Evolutionary conservation across 345 rosid species (phyloP).

Genomic region (Eucalyptus marginata): DNA sequence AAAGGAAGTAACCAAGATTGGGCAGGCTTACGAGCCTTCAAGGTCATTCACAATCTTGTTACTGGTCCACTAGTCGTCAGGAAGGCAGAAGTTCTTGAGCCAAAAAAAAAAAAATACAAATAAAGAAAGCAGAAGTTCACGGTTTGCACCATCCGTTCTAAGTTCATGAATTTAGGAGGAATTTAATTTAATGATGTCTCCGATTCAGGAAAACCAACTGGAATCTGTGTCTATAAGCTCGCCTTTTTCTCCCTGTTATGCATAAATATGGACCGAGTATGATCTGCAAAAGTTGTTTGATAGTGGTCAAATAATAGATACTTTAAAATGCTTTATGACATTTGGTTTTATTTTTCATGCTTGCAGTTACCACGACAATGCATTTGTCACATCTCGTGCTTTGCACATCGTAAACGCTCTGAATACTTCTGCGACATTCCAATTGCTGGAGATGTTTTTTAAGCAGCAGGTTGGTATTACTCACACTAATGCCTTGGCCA

Average conservation of each 20-base stretch:
- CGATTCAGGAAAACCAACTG: neutral
- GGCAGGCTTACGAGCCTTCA: neutral
- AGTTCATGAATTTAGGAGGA: neutral
- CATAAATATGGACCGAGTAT: neutral
- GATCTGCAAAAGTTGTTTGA: neutral
- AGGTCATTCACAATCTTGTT: neutral
- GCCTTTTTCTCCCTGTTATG: neutral
- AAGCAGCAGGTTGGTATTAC: constrained; percentile 47
- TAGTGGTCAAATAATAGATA: neutral
- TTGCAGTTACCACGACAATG: constrained; percentile 85
- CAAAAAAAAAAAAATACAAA: neutral
- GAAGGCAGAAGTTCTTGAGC: neutral
- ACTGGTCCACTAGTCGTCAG: neutral
- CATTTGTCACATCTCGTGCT: constrained; percentile 66
- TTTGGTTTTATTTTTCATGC: neutral
- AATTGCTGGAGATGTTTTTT: constrained; percentile 55
- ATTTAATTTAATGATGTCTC: neutral
- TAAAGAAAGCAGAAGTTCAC: neutral
- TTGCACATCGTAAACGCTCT: constrained; percentile 50
- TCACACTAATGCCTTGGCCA: neutral
- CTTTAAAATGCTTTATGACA: neutral
- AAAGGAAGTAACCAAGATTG: neutral
- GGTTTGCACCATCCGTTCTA: neutral
- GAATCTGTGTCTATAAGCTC: neutral
- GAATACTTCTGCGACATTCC: constrained; percentile 49